Evolutionary conservation across 495 filamentous ascomycete species (phyloP).

Genomic region (Hapsidospora chrysogenum): DNA sequence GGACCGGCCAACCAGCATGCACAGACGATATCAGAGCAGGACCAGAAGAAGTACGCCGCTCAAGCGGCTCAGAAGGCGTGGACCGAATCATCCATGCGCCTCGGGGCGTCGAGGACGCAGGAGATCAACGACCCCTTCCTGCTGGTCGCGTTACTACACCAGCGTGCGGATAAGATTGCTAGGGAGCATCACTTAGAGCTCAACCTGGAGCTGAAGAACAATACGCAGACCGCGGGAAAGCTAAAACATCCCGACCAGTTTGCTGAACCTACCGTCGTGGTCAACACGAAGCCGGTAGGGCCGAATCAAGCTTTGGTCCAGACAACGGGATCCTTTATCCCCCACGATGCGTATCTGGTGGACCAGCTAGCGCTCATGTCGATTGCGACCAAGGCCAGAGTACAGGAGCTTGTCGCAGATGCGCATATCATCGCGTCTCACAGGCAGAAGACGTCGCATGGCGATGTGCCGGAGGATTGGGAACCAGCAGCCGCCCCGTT

Average conservation of each 20-base stretch:
- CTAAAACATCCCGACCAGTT: constrained; percentile 35
- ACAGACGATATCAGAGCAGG: constrained; percentile 23
- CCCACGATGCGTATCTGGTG: constrained; percentile 44
- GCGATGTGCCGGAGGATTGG: constrained; percentile 53
- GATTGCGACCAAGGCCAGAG: constrained; percentile 53
- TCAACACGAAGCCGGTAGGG: constrained; percentile 16
- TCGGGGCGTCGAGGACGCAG: constrained; percentile 22
- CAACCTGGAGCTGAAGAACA: constrained; percentile 29
- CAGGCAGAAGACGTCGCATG: constrained; percentile 55
- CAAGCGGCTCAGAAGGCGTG: constrained; percentile 28
- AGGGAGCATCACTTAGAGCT: constrained; percentile 38
- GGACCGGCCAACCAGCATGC: constrained; percentile 40
- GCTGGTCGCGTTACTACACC: constrained; percentile 24
- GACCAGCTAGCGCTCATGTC: constrained; percentile 65
- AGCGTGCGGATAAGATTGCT: constrained; percentile 41
- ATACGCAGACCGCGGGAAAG: constrained; percentile 23
- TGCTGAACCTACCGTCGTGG: constrained; percentile 18
- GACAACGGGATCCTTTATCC: constrained; percentile 47
- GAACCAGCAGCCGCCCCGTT: constrained; percentile 40
- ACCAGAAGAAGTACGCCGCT: constrained; percentile 33
- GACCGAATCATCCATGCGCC: constrained; percentile 23
- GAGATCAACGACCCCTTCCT: constrained; percentile 27
- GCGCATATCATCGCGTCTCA: constrained; percentile 43
- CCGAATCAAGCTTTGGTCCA: constrained; percentile 38
- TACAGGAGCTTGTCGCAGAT: constrained; percentile 55